A percentile compares a stretch with the other conserved stretches of the same genome.
Evolutionary conservation across 1,139 yeast species (phyloP).

Genomic region (Geotrichum fermentans): DNA sequence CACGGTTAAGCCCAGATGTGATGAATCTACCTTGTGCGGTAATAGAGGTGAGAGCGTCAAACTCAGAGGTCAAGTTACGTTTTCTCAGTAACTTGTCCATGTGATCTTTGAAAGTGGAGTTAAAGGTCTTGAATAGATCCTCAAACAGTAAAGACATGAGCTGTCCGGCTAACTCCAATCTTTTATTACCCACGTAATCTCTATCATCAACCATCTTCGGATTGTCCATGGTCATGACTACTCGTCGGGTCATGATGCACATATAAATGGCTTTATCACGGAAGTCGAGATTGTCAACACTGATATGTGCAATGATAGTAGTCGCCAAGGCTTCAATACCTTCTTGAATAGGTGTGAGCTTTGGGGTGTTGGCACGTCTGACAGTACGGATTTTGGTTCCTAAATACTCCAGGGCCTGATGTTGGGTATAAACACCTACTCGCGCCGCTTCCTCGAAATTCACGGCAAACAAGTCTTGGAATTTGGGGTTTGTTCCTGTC

Average conservation of each 20-base stretch:
- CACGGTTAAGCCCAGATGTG: constrained; percentile 90
- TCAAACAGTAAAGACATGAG: constrained; percentile 90
- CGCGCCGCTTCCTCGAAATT: constrained; percentile 93
- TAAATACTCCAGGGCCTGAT: constrained; percentile 84
- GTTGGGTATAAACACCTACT: constrained; percentile 82
- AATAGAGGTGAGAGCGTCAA: constrained; percentile 85
- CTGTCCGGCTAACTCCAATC: constrained; percentile 96
- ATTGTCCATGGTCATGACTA: constrained; percentile 89
- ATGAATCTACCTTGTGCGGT: constrained; percentile 88
- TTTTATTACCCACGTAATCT: constrained; percentile 96
- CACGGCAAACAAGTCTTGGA: constrained; percentile 86
- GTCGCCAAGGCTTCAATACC: constrained; percentile 97
- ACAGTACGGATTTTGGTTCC: constrained; percentile 90
- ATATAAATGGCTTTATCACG: constrained; percentile 90
- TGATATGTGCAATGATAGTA: constrained; percentile 89
- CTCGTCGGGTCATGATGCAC: constrained; percentile 95
- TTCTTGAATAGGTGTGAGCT: constrained; percentile 76
- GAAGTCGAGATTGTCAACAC: constrained; percentile 81
- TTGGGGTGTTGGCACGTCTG: constrained; percentile 80
- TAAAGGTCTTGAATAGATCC: constrained; percentile 93
- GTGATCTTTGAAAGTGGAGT: constrained; percentile 86
- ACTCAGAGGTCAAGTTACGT: constrained; percentile 91
- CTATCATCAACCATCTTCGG: constrained; percentile 96
- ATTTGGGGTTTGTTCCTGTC: constrained; percentile 81
- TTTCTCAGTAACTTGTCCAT: constrained; percentile 90